Percentiles rank a stretch among this genome's conserved stretches.
Conservation (phyloP, 257 asterid species). For the Solanum bulbocastanum region DNA sequence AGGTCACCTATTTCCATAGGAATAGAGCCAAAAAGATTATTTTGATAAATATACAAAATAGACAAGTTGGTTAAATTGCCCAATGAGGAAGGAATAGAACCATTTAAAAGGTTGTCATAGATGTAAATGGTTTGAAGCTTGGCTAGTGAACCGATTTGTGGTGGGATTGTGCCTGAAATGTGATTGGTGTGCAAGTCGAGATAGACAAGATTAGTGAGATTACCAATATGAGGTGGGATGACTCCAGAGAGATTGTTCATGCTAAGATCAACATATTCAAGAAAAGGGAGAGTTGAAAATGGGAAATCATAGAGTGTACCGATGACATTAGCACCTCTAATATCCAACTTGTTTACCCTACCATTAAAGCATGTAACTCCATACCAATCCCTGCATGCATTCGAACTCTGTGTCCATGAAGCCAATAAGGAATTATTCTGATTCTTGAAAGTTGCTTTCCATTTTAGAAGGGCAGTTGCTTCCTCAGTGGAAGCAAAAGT, state of each 20-base stretch:
- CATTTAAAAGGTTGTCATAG: background rate
- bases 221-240: background rate
- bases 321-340: background rate
- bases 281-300: too few relatives aligned
- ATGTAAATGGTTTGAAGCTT: background rate
- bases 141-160: background rate
- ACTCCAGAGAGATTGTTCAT: background rate
- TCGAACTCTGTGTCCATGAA: background rate
- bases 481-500: background rate
- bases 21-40: background rate
- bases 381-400: background rate
- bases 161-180: background rate
- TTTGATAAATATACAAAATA: background rate
- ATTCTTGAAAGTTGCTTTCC: background rate
- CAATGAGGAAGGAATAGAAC: background rate
- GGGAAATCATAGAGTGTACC: background rate
- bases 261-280: too few relatives aligned
- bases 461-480: background rate
- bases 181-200: background rate
- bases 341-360: background rate
- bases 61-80: background rate
- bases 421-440: background rate
- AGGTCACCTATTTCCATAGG: accelerated
- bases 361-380: background rate
- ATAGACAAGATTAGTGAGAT: background rate